These are phyloP conservation scores for Brachypodium distachyon DNA, from an alignment of 202 grass and related monocot genomes.

Conservation along the genomic window DNA sequence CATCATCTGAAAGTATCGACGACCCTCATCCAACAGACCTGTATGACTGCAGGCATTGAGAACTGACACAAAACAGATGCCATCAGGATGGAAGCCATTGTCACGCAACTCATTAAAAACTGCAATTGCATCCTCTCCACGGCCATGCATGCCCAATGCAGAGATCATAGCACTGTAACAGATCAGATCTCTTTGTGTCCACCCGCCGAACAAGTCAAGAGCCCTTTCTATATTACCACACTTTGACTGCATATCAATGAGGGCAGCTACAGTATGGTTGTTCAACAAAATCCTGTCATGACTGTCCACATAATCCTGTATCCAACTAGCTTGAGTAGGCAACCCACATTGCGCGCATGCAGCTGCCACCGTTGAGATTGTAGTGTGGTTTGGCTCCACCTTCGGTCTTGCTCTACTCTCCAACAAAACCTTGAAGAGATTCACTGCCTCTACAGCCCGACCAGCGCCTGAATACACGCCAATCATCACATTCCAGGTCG, in stretches of 20 bases:
- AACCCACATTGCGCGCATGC: slow-evolving; percentile 24
- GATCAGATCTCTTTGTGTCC: slow-evolving; percentile 34
- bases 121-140: slow-evolving; percentile 24
- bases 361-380: slow-evolving; percentile 24
- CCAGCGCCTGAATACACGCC: slow-evolving; percentile 21
- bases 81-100: slow-evolving; percentile 20
- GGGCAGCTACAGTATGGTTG: slow-evolving; percentile 33
- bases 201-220: slow-evolving; percentile 21
- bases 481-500: slow-evolving; percentile 48
- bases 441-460: slow-evolving; percentile 7
- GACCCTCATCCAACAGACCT: slow-evolving; percentile 30
- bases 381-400: slow-evolving; percentile 34
- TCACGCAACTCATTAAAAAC: slow-evolving; percentile 17
- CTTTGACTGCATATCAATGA: slow-evolving; percentile 37
- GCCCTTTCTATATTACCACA: slow-evolving; percentile 35
- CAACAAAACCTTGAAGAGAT: slow-evolving; percentile 36
- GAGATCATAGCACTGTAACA: slow-evolving; percentile 44
- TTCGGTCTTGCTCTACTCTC: neutral
- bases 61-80: slow-evolving; percentile 40
- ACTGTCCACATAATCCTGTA: slow-evolving; percentile 17
- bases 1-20: slow-evolving; percentile 29
- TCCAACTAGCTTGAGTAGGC: slow-evolving; percentile 23
- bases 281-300: slow-evolving; percentile 3
- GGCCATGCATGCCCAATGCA: slow-evolving; percentile 30
- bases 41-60: slow-evolving; percentile 39